Conservation (phyloP, 441 rosid genomes). For the Pelargonium cotyledonis region DNA sequence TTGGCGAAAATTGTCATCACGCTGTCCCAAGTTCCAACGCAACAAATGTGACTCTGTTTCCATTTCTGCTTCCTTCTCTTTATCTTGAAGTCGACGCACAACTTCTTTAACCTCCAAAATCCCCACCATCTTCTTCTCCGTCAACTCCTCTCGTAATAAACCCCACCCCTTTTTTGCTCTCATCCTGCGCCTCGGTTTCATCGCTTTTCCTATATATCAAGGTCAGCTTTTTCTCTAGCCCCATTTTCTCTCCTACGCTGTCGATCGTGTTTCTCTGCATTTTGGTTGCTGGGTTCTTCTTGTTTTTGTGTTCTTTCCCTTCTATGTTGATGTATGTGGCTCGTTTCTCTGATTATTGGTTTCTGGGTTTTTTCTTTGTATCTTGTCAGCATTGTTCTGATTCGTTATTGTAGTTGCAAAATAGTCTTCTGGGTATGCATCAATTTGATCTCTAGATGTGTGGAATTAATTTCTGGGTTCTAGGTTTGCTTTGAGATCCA, state of each 20-base stretch:
- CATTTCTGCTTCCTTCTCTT: not conserved
- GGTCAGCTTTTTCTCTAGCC: constrained; percentile 10
- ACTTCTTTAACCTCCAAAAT: not conserved
- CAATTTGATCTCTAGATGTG: not conserved
- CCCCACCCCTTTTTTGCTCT: not conserved
- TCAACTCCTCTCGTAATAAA: constrained; percentile 26
- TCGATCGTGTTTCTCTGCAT: constrained; percentile 1
- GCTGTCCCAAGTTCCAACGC: not conserved
- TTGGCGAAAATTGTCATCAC: constrained; percentile 5
- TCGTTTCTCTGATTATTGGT: not conserved
- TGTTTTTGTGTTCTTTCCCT: constrained; percentile 8
- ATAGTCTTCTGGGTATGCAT: not conserved
- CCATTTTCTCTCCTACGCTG: not conserved
- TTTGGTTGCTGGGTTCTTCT: constrained; percentile 24
- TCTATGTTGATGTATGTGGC: constrained; percentile 12
- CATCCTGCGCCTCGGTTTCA: constrained; percentile 24
- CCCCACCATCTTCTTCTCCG: constrained; percentile 30
- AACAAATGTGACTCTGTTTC: not conserved
- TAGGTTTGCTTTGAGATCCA: not conserved
- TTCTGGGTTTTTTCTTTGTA: not conserved
- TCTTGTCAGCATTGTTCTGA: not conserved
- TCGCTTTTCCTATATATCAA: constrained; percentile 27
- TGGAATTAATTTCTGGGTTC: not conserved
- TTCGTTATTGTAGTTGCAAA: not conserved
- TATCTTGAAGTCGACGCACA: constrained; percentile 11